Evolutionary conservation across 2,329 filamentous ascomycete genomes (phyloP).

Genomic region (Ascochyta pisi): DNA sequence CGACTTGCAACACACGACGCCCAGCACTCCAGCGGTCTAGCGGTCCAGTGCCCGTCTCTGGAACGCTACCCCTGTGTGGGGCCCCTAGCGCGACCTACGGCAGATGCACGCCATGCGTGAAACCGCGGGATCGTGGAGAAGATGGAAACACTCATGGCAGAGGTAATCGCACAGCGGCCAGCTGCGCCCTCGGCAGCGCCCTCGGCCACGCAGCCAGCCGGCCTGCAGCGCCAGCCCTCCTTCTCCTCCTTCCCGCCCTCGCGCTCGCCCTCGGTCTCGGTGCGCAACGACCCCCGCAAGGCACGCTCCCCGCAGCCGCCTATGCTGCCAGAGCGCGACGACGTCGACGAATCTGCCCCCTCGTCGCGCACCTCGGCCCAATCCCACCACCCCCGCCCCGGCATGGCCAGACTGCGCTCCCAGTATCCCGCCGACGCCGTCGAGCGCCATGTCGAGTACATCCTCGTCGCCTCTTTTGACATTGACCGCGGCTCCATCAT

Average conservation of each 20-base stretch:
- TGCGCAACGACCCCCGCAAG: constrained; percentile 43
- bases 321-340: constrained; percentile 42
- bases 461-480: constrained; percentile 95
- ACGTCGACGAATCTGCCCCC: constrained; percentile 35
- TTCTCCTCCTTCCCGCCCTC: constrained; percentile 53
- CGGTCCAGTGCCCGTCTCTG: neutral
- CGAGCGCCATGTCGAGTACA: constrained; percentile 97
- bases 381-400: constrained; percentile 10
- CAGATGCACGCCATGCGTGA: constrained; percentile 27
- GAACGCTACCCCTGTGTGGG: constrained; percentile 26
- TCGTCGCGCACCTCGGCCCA: constrained; percentile 40
- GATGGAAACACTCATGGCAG: constrained; percentile 42
- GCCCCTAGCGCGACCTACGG: constrained; percentile 27
- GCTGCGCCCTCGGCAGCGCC: constrained; percentile 2
- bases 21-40: too few relatives aligned
- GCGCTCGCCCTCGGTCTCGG: constrained; percentile 48
- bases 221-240: constrained; percentile 51
- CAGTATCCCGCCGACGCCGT: constrained; percentile 57
- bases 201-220: constrained; percentile 16
- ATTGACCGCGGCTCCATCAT: constrained; percentile 95
- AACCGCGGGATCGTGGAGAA: constrained; percentile 19
- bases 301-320: constrained; percentile 47
- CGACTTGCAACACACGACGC: too few relatives aligned
- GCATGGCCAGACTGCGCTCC: constrained; percentile 47
- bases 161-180: constrained; percentile 39